Conservation (phyloP, 768 basidiomycete genomes). For the Phylloporus sp. region DNA sequence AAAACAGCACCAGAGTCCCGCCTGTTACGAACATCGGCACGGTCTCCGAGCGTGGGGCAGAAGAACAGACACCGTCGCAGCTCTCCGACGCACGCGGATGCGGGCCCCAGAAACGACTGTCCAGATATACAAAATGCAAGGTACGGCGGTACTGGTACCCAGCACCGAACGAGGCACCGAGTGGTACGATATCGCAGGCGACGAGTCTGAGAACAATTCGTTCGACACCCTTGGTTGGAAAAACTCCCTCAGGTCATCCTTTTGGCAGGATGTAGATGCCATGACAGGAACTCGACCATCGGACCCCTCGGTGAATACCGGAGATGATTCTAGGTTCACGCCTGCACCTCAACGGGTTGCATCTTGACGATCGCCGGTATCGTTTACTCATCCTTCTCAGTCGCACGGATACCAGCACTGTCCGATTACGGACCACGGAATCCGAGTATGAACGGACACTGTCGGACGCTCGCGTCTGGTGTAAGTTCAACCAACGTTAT, state of each 20-base stretch:
- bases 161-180: background rate
- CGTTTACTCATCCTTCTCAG: background rate
- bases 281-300: conserved; percentile 41
- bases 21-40: no score
- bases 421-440: background rate
- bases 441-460: background rate
- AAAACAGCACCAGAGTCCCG: no score
- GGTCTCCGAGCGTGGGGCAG: conserved; percentile 30
- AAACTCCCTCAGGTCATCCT: conserved; percentile 38
- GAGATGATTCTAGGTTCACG: conserved; percentile 17
- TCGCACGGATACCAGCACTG: background rate
- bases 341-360: conserved; percentile 17
- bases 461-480: no score
- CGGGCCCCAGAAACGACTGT: conserved; percentile 2
- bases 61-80: conserved; percentile 24
- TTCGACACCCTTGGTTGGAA: conserved; percentile 36
- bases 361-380: conserved; percentile 11
- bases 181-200: background rate
- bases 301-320: background rate
- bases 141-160: conserved; percentile 15
- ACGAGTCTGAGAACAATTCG: background rate
- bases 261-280: conserved; percentile 46
- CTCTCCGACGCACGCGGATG: conserved; percentile 15
- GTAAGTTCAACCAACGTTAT: no score
- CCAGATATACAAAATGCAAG: conserved; percentile 6